Conservation (phyloP, 352 stramenopile species). For the Thraustochytrium striatum region DNA sequence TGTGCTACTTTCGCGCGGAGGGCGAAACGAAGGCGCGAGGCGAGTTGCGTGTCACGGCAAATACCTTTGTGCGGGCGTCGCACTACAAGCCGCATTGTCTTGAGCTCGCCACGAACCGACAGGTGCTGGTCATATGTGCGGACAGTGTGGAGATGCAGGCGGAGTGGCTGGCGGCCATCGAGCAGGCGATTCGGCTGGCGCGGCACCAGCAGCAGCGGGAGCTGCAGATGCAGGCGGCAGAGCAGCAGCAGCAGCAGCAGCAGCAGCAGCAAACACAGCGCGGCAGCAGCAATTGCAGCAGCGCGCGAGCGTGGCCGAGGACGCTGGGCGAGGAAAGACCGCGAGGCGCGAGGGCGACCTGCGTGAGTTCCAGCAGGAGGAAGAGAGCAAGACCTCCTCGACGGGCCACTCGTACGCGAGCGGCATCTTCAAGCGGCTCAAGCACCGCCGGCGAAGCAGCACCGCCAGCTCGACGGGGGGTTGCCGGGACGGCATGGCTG, state of each 20-base stretch:
- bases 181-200: constrained; percentile 5
- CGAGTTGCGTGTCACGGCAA: constrained; percentile 6
- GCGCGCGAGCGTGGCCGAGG: neutral
- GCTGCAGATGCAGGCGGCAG: neutral
- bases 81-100: neutral
- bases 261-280: neutral
- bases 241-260: neutral
- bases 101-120: constrained; percentile 27
- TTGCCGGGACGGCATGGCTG: too few relatives aligned
- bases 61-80: constrained; percentile 6
- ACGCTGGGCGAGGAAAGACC: too few relatives aligned
- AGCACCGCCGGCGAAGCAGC: neutral
- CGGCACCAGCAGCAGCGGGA: neutral
- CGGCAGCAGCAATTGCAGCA: constrained; percentile 10
- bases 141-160: neutral
- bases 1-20: constrained; percentile 8
- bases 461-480: too few relatives aligned
- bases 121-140: constrained; percentile 2
- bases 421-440: neutral
- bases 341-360: too few relatives aligned
- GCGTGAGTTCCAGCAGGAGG: too few relatives aligned
- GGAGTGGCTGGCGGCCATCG: constrained; percentile 6
- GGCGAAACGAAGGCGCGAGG: neutral
- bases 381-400: neutral
- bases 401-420: neutral